Percentiles rank a stretch among this genome's conserved stretches.
These are phyloP conservation scores for Blastobotrys proliferans DNA, from an alignment of 1,139 yeast genomes.

Conservation along the genomic window DNA sequence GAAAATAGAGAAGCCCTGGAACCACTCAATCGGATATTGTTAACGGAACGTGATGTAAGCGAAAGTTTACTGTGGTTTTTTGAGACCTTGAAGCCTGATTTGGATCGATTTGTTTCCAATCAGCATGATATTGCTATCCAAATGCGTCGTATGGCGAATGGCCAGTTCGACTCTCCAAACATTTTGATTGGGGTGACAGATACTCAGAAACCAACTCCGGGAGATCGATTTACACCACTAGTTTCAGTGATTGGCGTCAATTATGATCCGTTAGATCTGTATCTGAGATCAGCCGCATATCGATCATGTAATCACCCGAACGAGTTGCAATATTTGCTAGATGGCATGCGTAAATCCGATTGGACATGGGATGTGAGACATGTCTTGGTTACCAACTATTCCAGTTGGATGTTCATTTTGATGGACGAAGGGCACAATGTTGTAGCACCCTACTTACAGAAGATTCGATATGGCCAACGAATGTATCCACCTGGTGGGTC, in stretches of 20 bases:
- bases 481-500: no score
- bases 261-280: background rate
- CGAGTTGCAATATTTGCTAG: background rate
- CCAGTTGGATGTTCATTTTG: background rate
- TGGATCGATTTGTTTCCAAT: no score
- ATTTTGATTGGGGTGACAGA: background rate
- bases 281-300: no score
- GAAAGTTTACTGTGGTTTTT: no score
- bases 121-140: no score
- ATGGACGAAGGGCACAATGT: background rate
- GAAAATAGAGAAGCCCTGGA: no score
- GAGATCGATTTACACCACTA: background rate
- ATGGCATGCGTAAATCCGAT: background rate
- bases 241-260: background rate
- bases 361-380: background rate
- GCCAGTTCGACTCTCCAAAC: slow-evolving; percentile 2
- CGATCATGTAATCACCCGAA: no score
- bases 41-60: no score
- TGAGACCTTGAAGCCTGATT: no score
- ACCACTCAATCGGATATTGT: no score
- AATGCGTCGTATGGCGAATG: no score
- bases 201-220: background rate
- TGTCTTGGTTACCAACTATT: background rate
- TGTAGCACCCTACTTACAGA: background rate
- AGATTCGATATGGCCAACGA: background rate